Conservation (phyloP, 2,329 filamentous ascomycete genomes). For the Exophiala phaeomuriformis region DNA sequence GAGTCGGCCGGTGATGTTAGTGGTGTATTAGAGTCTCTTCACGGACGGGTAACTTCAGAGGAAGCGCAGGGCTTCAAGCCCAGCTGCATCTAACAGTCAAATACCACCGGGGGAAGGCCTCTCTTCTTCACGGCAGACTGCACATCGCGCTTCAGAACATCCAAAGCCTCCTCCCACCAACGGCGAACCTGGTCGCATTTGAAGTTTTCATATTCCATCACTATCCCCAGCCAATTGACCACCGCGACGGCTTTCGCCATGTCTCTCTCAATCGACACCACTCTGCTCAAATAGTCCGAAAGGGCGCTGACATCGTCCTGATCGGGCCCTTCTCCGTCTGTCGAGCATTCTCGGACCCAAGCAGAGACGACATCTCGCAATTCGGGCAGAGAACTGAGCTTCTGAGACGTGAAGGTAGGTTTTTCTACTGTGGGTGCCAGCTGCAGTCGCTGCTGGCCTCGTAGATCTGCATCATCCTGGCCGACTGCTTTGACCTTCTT, state of each 20-base stretch:
- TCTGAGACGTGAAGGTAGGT: constrained; percentile 57
- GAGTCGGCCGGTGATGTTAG: too few relatives aligned
- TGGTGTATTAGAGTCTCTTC: too few relatives aligned
- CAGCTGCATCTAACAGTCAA: constrained; percentile 29
- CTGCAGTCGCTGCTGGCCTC: constrained; percentile 35
- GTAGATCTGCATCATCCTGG: constrained; percentile 8
- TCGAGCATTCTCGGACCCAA: constrained; percentile 67
- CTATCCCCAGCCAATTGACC: constrained; percentile 55
- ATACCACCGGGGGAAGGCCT: constrained; percentile 51
- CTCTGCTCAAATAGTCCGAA: constrained; percentile 61
- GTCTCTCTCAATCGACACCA: constrained; percentile 69
- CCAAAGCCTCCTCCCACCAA: constrained; percentile 36
- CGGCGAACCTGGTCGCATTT: constrained; percentile 39
- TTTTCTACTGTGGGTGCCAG: constrained; percentile 46
- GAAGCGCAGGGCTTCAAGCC: not conserved
- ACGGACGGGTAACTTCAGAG: too few relatives aligned
- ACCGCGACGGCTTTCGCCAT: constrained; percentile 65
- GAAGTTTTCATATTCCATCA: constrained; percentile 36
- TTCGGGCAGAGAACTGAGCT: constrained; percentile 51
- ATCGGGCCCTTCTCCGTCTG: constrained; percentile 76
- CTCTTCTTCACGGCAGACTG: constrained; percentile 51
- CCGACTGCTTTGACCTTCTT: constrained; percentile 25
- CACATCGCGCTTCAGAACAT: constrained; percentile 40
- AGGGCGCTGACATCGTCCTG: constrained; percentile 68
- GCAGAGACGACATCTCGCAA: constrained; percentile 65